These are phyloP conservation scores for Xylaria sp. DNA, from an alignment of 2,329 filamentous ascomycete species.

Conservation along the genomic window DNA sequence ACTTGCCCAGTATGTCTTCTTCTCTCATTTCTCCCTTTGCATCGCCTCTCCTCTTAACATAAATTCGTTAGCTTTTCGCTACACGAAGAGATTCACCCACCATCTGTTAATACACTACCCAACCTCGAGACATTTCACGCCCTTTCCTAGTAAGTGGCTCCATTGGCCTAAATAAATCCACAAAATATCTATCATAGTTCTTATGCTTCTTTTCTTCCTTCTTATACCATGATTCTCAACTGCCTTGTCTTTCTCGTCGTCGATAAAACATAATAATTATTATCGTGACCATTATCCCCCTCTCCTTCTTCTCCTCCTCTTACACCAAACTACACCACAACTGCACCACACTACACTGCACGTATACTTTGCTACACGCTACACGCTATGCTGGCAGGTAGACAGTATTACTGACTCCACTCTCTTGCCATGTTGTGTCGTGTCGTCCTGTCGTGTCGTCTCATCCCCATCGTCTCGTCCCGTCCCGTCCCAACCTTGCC, in stretches of 20 bases:
- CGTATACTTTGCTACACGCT: neutral
- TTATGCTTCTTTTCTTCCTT: too few species aligned
- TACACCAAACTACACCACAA: neutral
- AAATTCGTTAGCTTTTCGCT: neutral
- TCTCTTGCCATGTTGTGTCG: constrained; percentile 7
- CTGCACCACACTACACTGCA: neutral
- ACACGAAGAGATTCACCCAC: neutral
- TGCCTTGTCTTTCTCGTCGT: neutral
- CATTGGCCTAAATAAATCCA: neutral
- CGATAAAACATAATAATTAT: neutral
- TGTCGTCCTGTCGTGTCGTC: constrained; percentile 22
- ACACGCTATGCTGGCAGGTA: neutral
- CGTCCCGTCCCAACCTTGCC: constrained; percentile 32
- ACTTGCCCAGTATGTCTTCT: neutral
- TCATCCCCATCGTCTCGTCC: constrained; percentile 21
- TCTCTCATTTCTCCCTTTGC: neutral
- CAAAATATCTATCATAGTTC: too few species aligned
- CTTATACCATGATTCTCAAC: too few species aligned
- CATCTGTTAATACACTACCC: too few species aligned
- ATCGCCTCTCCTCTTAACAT: neutral
- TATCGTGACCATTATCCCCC: neutral
- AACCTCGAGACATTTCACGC: neutral
- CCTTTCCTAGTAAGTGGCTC: neutral
- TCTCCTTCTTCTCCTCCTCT: neutral
- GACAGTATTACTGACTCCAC: constrained; percentile 1